These are phyloP conservation scores for Mitragyna speciosa DNA, from an alignment of 257 asterid genomes.

Conservation along the genomic window DNA sequence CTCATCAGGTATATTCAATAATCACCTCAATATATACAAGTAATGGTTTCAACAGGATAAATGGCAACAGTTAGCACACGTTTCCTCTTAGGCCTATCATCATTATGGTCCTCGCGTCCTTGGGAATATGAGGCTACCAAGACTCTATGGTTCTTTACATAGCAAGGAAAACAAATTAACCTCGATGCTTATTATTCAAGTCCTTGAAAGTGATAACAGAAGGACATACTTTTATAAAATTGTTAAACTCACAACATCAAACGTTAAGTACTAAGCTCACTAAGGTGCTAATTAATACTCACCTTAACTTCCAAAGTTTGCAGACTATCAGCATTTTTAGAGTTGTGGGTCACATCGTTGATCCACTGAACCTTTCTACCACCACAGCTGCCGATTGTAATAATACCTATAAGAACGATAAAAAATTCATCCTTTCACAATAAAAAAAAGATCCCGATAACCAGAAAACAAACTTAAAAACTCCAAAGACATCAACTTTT, in stretches of 20 bases:
- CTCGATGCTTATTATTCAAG: neutral
- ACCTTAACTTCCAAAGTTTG: constrained; percentile 36
- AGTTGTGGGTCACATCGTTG: constrained; percentile 22
- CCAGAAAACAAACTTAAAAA: neutral
- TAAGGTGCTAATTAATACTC: neutral
- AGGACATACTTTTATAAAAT: neutral
- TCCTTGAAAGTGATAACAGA: neutral
- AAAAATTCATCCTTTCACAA: neutral
- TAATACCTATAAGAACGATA: constrained; percentile 11
- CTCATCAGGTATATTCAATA: too few relatives aligned
- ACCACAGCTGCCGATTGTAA: constrained; percentile 4
- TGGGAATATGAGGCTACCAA: neutral
- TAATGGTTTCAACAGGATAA: too few relatives aligned
- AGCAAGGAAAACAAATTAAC: neutral
- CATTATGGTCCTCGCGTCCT: neutral
- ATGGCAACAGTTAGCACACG: neutral
- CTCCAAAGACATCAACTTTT: neutral
- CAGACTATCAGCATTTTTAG: constrained; percentile 21
- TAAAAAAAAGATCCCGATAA: neutral
- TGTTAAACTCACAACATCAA: neutral
- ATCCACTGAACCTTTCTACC: constrained; percentile 31
- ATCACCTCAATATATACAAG: too few relatives aligned
- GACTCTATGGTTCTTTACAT: neutral
- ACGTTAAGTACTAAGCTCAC: neutral
- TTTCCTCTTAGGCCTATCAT: neutral